These are phyloP conservation scores for Neckera pumila DNA, from an alignment of 225 moss, liverwort and hornwort species.

Conservation along the genomic window DNA sequence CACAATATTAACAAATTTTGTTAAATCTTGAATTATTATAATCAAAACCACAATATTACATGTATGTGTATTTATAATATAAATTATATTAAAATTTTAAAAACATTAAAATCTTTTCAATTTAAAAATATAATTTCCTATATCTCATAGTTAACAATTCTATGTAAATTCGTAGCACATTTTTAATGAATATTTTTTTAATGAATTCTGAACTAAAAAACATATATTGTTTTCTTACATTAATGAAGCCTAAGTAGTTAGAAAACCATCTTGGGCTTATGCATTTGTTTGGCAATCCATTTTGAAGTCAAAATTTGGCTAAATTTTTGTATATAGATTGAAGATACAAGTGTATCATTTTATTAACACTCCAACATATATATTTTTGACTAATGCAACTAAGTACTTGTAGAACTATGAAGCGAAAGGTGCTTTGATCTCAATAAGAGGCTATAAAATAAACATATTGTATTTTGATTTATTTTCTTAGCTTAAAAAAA, in stretches of 20 bases:
- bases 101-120: too few relatives aligned
- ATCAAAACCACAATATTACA: neutral
- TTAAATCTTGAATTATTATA: neutral
- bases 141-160: neutral
- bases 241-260: neutral
- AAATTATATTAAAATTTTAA: neutral
- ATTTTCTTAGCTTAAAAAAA: too few relatives aligned
- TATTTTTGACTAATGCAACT: neutral
- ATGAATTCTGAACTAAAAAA: neutral
- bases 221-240: neutral
- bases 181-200: neutral
- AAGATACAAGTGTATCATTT: neutral
- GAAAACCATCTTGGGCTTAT: accelerated
- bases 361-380: neutral
- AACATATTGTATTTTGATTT: neutral
- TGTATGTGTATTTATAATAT: too few relatives aligned
- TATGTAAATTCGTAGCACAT: neutral
- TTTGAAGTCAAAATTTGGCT: neutral
- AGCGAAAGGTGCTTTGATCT: neutral
- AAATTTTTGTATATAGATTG: neutral
- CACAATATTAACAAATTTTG: neutral
- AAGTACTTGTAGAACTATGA: neutral
- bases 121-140: too few relatives aligned
- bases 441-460: neutral
- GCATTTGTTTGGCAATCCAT: neutral